Evolutionary conservation across 805 yeast species (phyloP).

Genomic region (Wickerhamiella musiphila): DNA sequence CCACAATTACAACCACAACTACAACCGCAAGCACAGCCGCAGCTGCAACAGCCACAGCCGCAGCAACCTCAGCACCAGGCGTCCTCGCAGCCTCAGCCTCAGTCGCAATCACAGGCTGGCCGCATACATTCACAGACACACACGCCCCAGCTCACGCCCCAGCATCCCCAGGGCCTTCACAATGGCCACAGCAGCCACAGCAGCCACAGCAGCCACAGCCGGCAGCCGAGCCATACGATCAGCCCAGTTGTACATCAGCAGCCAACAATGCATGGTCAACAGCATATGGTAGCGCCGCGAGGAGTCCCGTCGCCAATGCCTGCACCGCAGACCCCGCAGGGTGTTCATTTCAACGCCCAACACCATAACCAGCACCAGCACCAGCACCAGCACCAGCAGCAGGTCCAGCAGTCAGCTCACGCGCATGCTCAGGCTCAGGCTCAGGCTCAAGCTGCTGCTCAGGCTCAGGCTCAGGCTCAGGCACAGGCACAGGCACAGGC

Average conservation of each 20-base stretch:
- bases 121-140: neutral
- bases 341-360: no score
- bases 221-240: no score
- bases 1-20: neutral
- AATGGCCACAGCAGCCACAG: no score
- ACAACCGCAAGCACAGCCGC: neutral
- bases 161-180: no score
- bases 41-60: neutral
- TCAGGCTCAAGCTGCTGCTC: neutral
- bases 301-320: no score
- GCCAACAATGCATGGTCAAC: no score
- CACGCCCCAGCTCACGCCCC: neutral
- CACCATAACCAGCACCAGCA: neutral
- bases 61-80: slow-evolving; percentile 5
- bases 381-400: slow-evolving; percentile 1
- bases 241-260: no score
- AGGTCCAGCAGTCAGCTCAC: slow-evolving; percentile 1
- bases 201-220: no score
- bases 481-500: slow-evolving; percentile 4
- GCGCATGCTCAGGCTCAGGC: slow-evolving; percentile 2
- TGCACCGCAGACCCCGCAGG: no score
- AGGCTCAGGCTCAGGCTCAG: slow-evolving; percentile 4
- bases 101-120: slow-evolving; percentile 2
- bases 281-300: no score
- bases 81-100: slow-evolving; percentile 2